Evolutionary conservation across 192 early-diverging fungal species (phyloP).

Genomic region (Diversispora eburnea): DNA sequence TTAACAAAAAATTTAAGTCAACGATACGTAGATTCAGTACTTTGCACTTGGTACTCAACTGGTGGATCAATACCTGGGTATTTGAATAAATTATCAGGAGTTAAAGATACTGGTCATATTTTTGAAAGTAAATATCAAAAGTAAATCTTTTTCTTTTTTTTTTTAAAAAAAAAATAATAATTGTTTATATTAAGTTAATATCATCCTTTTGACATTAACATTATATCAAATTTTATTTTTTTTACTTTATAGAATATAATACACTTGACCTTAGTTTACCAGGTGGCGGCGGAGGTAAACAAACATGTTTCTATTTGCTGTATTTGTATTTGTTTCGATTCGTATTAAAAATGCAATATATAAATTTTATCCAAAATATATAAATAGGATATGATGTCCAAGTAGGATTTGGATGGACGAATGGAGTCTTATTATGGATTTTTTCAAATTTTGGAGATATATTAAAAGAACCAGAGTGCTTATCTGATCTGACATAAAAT

Average conservation of each 20-base stretch:
- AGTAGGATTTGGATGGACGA: constrained; percentile 76
- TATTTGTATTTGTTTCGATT: no score
- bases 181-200: neutral
- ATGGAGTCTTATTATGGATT: constrained; percentile 65
- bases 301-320: no score
- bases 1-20: constrained; percentile 45
- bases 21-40: constrained; percentile 50
- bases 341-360: no score
- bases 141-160: no score
- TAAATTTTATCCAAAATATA: no score
- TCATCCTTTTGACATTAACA: neutral
- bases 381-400: constrained; percentile 59
- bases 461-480: neutral
- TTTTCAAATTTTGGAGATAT: constrained; percentile 28
- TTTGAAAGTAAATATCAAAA: constrained; percentile 52
- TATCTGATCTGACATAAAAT: no score
- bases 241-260: constrained; percentile 45
- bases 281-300: constrained; percentile 50
- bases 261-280: constrained; percentile 42
- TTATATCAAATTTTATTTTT: neutral
- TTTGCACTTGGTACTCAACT: constrained; percentile 67
- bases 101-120: constrained; percentile 60
- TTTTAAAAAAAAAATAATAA: no score
- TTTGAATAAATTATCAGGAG: constrained; percentile 28
- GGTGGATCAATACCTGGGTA: constrained; percentile 54